phyloP scores from a whole-genome alignment of 306 rosid species.

The Medicago ruthenica region DNA sequence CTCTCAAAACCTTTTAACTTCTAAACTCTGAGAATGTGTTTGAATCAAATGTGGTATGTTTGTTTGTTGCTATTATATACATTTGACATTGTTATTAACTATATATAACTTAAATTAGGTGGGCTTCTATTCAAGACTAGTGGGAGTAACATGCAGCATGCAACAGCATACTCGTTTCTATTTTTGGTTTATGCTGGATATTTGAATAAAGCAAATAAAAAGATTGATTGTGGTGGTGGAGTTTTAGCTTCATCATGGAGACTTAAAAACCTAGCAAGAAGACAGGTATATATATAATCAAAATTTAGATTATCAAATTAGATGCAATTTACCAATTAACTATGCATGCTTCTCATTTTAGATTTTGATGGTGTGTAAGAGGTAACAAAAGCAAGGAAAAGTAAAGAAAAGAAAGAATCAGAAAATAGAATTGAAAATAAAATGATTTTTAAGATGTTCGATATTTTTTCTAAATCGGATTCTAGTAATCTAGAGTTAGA shows the following conservation, averaged over 20 bases:
- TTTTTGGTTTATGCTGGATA: constrained; percentile 52
- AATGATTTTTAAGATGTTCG: too few species aligned
- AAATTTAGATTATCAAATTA: not conserved
- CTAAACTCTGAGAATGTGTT: too few species aligned
- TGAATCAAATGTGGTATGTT: not conserved
- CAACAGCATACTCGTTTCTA: constrained; percentile 57
- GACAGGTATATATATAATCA: constrained; percentile 40
- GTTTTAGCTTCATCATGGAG: constrained; percentile 44
- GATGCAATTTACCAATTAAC: not conserved
- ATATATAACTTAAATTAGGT: constrained; percentile 35
- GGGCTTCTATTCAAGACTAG: constrained; percentile 61
- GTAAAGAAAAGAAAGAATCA: too few species aligned
- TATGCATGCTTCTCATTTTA: not conserved
- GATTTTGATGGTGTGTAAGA: too few species aligned
- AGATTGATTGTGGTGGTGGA: constrained; percentile 43
- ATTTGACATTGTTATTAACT: not conserved
- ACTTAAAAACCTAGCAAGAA: constrained; percentile 43
- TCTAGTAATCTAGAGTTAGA: too few species aligned
- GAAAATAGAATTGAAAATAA: too few species aligned
- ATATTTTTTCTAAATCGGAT: too few species aligned
- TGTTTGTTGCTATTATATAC: not conserved
- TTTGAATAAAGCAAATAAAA: constrained; percentile 38
- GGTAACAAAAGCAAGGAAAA: too few species aligned
- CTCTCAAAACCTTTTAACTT: too few species aligned
- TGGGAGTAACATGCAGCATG: constrained; percentile 63